Evolutionary conservation across 2,329 filamentous ascomycete species (phyloP), one percentile per base, ranked within the genome.

Genomic region (Cladobotryum protrusum): DNA sequence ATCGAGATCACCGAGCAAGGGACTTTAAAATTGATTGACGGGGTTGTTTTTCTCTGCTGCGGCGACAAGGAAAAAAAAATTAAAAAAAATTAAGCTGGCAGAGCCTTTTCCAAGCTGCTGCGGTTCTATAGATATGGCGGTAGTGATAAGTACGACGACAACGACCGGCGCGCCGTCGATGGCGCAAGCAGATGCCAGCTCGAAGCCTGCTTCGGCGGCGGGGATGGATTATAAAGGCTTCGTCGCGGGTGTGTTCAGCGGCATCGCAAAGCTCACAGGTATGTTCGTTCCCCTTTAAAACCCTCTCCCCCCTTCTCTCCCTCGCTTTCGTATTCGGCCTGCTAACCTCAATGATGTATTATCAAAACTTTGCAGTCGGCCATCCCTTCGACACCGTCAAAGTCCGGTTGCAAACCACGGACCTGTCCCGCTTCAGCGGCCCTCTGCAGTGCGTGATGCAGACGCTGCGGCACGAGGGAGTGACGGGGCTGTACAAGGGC

Each of bases 361-460:
- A n/a, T n/a, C 35, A 32, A 47, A 2, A n/a, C 7, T 29, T 3
- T 17, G 39, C 52, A 79, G 78, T 85, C 62, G 82, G 82, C 52
- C 82, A 85, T 61, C 82, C 88, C 19, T 97, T 99, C 72, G 93
- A 99, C 70, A 97, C 93, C 0, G 82, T 99, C 67, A 99, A 99
- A 71, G 92, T 97, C 48, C 89, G 93, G 32, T 76, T 99, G 15
- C 93, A 99, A 67, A 97, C 92, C 3, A 89, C 89, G 29, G 76
- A 86, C 58, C 69, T 79, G 43, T 67, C 82, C 2, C 89, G 87
- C 59, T 99, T 99, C 76, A 77, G 76, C 56, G 93, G 93, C 0
- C 91, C 93, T 1, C 67, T 95, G 32, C 85, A 96, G 67, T 97
- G 93, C 64, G 73, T 96, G 9, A 68, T 87, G 49, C 85, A 92